phyloP scores from a whole-genome alignment of 2,329 filamentous ascomycete species.

The Hawksworthiomyces lignivorus region DNA sequence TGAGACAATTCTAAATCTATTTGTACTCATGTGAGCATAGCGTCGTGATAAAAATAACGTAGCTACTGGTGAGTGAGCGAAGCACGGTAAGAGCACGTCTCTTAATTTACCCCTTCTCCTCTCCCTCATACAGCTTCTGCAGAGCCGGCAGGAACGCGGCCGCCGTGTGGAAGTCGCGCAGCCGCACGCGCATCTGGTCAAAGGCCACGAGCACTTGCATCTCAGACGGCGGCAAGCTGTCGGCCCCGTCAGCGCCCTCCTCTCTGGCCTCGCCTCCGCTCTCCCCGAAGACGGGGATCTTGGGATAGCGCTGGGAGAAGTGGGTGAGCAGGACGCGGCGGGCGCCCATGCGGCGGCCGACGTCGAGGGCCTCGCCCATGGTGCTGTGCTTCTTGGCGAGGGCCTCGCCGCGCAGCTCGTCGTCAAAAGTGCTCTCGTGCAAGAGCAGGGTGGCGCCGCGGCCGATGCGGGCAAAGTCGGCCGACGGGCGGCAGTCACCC shows the following conservation, averaged over 20 bases:
- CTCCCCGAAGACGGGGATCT: slow-evolving; percentile 45
- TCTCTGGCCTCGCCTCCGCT: slow-evolving; percentile 18
- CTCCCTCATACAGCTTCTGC: slow-evolving; percentile 17
- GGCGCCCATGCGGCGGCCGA: slow-evolving; percentile 73
- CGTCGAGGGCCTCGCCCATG: slow-evolving; percentile 71
- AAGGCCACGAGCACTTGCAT: slow-evolving; percentile 67
- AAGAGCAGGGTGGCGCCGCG: slow-evolving; percentile 72
- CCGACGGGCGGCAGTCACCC: slow-evolving; percentile 81
- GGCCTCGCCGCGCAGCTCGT: slow-evolving; percentile 72
- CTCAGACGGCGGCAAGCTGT: slow-evolving; percentile 26
- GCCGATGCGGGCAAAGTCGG: slow-evolving; percentile 62
- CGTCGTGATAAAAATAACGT: too few relatives aligned
- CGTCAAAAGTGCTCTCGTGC: slow-evolving; percentile 94
- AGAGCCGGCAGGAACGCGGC: slow-evolving; percentile 23
- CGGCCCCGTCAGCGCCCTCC: slow-evolving; percentile 18
- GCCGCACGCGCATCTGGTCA: slow-evolving; percentile 67
- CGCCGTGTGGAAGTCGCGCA: slow-evolving; percentile 62
- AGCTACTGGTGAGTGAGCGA: too few relatives aligned
- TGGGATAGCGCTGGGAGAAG: slow-evolving; percentile 90
- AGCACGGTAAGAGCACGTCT: too few relatives aligned
- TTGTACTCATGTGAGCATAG: too few relatives aligned
- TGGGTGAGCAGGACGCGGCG: slow-evolving; percentile 80
- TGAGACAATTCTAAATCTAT: too few relatives aligned
- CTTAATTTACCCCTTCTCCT: slow-evolving; percentile 2
- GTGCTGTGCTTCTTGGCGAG: slow-evolving; percentile 85